Conservation (phyloP, 2,329 filamentous ascomycete species). For the Zymoseptoria tritici region DNA sequence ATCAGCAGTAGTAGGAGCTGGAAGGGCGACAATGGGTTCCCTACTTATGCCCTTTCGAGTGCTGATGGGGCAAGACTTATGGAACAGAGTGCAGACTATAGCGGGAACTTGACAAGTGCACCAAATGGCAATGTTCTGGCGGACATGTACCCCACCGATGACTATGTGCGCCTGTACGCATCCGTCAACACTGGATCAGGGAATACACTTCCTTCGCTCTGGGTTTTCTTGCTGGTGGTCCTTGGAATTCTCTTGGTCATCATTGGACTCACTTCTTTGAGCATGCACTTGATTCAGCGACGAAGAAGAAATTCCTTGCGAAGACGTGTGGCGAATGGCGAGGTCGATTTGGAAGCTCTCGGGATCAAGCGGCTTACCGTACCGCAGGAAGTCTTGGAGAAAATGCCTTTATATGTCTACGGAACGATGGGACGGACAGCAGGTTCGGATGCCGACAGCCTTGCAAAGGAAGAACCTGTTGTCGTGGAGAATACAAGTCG, state of each 20-base stretch:
- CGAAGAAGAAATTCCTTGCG: slow-evolving; percentile 61
- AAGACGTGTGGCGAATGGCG: slow-evolving; percentile 64
- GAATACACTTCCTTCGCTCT: slow-evolving; percentile 58
- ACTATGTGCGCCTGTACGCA: slow-evolving; percentile 46
- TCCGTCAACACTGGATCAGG: slow-evolving; percentile 34
- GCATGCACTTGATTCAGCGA: slow-evolving; percentile 72
- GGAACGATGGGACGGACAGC: slow-evolving; percentile 15
- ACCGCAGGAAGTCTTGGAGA: slow-evolving; percentile 61
- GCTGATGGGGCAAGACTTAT: slow-evolving; percentile 61
- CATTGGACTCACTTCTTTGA: slow-evolving; percentile 57
- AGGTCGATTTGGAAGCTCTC: slow-evolving; percentile 78
- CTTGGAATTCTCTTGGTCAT: slow-evolving; percentile 63
- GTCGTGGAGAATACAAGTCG: background rate
- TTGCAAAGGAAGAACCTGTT: background rate
- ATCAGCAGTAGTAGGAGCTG: slow-evolving; percentile 63
- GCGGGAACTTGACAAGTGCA: slow-evolving; percentile 57
- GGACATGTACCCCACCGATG: slow-evolving; percentile 25
- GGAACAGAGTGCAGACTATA: slow-evolving; percentile 65
- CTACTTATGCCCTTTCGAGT: slow-evolving; percentile 75
- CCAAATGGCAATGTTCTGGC: slow-evolving; percentile 35
- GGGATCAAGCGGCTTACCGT: slow-evolving; percentile 78
- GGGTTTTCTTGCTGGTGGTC: slow-evolving; percentile 68
- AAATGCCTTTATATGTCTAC: slow-evolving; percentile 74
- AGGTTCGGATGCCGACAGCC: slow-evolving; percentile 6
- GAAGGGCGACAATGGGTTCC: slow-evolving; percentile 63